Evolutionary conservation across 2,329 filamentous ascomycete genomes (phyloP).

Genomic region (Parasarocladium wereldwijsianum): DNA sequence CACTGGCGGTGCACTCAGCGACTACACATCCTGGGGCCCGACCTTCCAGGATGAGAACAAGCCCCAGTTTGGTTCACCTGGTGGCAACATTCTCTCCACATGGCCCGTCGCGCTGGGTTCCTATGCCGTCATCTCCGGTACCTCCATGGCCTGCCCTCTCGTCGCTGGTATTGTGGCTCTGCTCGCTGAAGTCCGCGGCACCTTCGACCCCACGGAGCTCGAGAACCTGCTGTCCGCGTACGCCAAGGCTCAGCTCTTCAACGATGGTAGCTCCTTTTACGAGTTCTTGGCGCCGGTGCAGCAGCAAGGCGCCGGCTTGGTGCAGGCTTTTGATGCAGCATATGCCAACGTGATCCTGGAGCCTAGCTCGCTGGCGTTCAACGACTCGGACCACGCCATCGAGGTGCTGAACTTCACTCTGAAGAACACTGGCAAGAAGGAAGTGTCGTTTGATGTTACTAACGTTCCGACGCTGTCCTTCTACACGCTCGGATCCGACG

Average conservation of each 20-base stretch:
- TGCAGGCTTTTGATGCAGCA: conserved; percentile 45
- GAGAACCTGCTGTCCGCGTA: conserved; percentile 34
- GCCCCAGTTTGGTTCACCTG: conserved; percentile 39
- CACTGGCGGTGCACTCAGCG: conserved; percentile 36
- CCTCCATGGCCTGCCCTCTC: conserved; percentile 46
- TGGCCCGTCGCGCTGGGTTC: conserved; percentile 29
- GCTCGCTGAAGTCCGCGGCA: conserved; percentile 35
- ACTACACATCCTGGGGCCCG: conserved; percentile 45
- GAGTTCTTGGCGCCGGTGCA: conserved; percentile 35
- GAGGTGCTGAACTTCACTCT: conserved; percentile 36
- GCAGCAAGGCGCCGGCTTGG: conserved; percentile 45
- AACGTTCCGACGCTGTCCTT: conserved; percentile 35
- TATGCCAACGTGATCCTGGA: conserved; percentile 36
- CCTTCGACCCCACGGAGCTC: conserved; percentile 31
- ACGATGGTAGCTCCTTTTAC: conserved; percentile 22
- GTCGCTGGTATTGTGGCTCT: conserved; percentile 40
- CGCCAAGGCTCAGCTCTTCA: conserved; percentile 33
- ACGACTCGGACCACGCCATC: conserved; percentile 44
- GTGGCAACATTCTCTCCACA: conserved; percentile 43
- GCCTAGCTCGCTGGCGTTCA: conserved; percentile 45
- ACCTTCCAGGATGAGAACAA: conserved; percentile 43
- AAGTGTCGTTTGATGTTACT: conserved; percentile 35
- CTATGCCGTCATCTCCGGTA: conserved; percentile 39
- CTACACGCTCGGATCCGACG: conserved; percentile 27
- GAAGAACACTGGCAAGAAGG: conserved; percentile 33